Evolutionary conservation across 1,139 yeast genomes (phyloP), one percentile per base, ranked within the genome.

Genomic region (Lodderomyces pseudojiufengensis): DNA sequence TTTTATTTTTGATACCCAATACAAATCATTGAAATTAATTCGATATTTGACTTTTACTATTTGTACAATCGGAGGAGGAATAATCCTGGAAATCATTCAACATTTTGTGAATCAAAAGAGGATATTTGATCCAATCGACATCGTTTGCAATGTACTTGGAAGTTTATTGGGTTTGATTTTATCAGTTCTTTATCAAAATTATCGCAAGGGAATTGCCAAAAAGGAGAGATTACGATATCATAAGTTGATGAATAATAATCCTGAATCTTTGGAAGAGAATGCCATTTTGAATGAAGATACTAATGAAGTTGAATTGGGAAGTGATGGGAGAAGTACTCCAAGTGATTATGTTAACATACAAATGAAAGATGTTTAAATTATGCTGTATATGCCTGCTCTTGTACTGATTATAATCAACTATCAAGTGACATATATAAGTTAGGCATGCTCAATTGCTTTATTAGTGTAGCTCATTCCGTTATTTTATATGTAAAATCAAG

Each of bases 31-130:
- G 42, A 62, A 68, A 39, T 52, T 63, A 9, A 54, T 73, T 38
- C 55, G 64, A 24, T 58, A 61, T 32, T 41, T 72, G 30, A 73
- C 84, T 2, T 48, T 71, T 12, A 39, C 61, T 1, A 60, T 63
- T 13, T 73, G 80, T 47, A 65, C 78, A 4, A 37, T 63, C 2
- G 55, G 64, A 1, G 78, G 70, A 3, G 63, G 78, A 21, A 54
- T 77, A 11, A 62, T 66, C 5, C 79, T 79, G 58, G 85, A 79
- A 51, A 54, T 76, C 30, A 49, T 66, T 4, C 84, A 77, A 45
- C 49, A 52, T 21, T 13, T 66, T 3, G 51, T 77, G 8, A 70
- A 70, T 40, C 74, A 81, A 0, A 44, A 46, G 1, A 49, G 84
- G 40, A 55, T 57, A 1, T 78, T 77, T 52, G 84, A 78, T 46